phyloP scores from a whole-genome alignment of 2,329 filamentous ascomycete species.

The Cryphonectria nitschkei region DNA sequence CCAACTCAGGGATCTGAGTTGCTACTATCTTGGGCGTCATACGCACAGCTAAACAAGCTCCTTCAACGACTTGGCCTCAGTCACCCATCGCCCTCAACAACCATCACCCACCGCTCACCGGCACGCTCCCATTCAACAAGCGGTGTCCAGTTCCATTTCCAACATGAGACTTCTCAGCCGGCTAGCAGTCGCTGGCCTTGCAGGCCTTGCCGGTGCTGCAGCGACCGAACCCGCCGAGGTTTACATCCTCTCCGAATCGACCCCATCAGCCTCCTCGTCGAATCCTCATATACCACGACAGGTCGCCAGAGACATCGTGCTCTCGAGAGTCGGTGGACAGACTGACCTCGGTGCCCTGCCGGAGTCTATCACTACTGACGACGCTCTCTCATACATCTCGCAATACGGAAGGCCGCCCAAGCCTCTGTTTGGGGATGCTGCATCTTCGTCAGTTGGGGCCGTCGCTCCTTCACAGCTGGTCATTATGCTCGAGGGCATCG shows the following conservation, averaged over 20 bases:
- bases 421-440: slow-evolving; percentile 53
- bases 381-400: slow-evolving; percentile 60
- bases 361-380: slow-evolving; percentile 50
- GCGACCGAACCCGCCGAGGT: slow-evolving; percentile 52
- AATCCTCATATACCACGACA: slow-evolving; percentile 53
- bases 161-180: slow-evolving; percentile 39
- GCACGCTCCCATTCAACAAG: not conserved
- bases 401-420: slow-evolving; percentile 58
- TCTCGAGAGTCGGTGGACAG: slow-evolving; percentile 57
- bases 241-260: slow-evolving; percentile 52
- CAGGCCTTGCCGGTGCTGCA: slow-evolving; percentile 40
- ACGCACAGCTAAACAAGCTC: slow-evolving; percentile 23
- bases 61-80: not conserved
- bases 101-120: slow-evolving; percentile 9
- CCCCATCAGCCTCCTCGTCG: slow-evolving; percentile 35
- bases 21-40: slow-evolving; percentile 21
- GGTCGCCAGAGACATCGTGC: slow-evolving; percentile 61
- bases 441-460: slow-evolving; percentile 31
- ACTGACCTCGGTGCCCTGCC: slow-evolving; percentile 53
- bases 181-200: slow-evolving; percentile 38
- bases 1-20: slow-evolving; percentile 12
- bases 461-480: slow-evolving; percentile 56
- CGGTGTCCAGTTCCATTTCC: slow-evolving; percentile 1
- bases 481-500: slow-evolving; percentile 62
- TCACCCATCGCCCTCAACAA: not conserved